A percentile compares a stretch with the other conserved stretches of the same genome.
phyloP scores from a whole-genome alignment of 2,329 filamentous ascomycete species.

The Pestalotiopsis sp. region DNA sequence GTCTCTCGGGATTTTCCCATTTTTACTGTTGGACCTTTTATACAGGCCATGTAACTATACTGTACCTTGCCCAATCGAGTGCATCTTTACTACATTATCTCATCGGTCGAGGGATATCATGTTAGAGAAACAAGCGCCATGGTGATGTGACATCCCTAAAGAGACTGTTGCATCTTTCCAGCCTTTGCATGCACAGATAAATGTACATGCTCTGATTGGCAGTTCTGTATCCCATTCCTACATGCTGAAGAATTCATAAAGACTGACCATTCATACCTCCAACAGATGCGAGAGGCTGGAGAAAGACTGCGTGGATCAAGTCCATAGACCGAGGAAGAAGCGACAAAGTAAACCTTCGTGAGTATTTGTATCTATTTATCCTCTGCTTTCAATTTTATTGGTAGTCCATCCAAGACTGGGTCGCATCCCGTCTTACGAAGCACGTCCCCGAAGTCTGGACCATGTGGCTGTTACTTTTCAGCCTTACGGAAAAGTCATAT shows the following conservation, averaged over 20 bases:
- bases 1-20: neutral
- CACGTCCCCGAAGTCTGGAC: no score
- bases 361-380: constrained; percentile 25
- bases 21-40: neutral
- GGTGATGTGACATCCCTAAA: constrained; percentile 13
- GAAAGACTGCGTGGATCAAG: constrained; percentile 49
- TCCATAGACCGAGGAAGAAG: constrained; percentile 54
- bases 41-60: neutral
- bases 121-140: neutral
- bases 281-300: constrained; percentile 49
- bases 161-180: neutral
- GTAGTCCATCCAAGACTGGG: neutral
- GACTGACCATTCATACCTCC: neutral
- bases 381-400: neutral
- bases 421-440: neutral
- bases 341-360: constrained; percentile 53
- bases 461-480: no score
- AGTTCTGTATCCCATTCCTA: neutral
- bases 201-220: neutral
- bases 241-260: neutral
- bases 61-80: neutral
- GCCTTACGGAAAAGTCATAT: no score
- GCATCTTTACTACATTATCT: neutral
- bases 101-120: constrained; percentile 45
- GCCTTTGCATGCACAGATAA: neutral